Conservation (phyloP, 768 basidiomycete genomes). For the Sutorius australiensis region DNA sequence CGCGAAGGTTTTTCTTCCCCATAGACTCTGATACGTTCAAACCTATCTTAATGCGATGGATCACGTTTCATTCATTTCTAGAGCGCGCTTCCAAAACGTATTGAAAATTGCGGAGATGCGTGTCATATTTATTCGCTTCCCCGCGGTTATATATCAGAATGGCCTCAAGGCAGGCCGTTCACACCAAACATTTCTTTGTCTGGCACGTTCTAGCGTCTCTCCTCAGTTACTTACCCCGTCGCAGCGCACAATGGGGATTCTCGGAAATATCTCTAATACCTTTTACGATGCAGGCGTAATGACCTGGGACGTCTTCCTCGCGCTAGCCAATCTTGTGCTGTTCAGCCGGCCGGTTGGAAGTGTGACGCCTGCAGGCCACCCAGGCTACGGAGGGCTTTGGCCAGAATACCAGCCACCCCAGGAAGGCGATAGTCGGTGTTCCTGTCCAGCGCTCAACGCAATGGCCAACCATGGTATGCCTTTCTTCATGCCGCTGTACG, state of each 20-base stretch:
- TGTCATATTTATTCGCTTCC: background rate
- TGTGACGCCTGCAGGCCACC: conserved; percentile 52
- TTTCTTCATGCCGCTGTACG: too few relatives aligned
- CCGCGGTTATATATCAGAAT: conserved; percentile 6
- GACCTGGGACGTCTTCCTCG: conserved; percentile 20
- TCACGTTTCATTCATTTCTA: background rate
- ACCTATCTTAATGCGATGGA: background rate
- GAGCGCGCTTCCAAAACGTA: background rate
- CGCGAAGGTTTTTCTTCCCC: background rate
- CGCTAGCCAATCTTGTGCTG: conserved; percentile 18
- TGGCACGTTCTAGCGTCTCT: conserved; percentile 23
- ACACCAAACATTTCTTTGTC: background rate
- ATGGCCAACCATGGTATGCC: conserved; percentile 78
- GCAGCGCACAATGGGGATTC: conserved; percentile 10
- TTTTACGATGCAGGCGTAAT: conserved; percentile 10
- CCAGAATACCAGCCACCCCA: conserved; percentile 58
- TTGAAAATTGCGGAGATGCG: background rate
- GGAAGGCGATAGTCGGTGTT: conserved; percentile 64
- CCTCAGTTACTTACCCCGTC: background rate
- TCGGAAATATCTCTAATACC: conserved; percentile 6
- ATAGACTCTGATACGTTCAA: background rate
- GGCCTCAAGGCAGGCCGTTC: background rate
- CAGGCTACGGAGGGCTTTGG: conserved; percentile 66
- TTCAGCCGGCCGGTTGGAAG: conserved; percentile 39
- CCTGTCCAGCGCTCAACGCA: conserved; percentile 75